phyloP scores from a whole-genome alignment of 164 flowering plant species.

The grape (Vitis vinifera) region DNA sequence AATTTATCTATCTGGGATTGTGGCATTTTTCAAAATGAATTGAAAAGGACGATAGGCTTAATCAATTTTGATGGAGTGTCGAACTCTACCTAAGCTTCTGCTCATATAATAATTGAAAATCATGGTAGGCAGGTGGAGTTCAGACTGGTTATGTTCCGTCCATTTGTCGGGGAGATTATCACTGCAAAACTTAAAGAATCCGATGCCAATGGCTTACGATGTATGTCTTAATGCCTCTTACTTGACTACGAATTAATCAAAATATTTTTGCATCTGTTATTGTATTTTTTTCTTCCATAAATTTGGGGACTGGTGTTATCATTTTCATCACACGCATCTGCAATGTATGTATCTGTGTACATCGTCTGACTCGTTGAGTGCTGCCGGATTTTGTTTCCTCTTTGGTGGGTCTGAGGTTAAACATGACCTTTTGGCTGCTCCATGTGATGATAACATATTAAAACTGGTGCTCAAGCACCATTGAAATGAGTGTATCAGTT shows the following conservation, averaged over 20 bases:
- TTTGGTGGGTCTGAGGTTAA: no score
- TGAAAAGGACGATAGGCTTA: not conserved
- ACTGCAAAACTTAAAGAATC: slow-evolving; percentile 63
- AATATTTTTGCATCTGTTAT: not conserved
- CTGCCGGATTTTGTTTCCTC: no score
- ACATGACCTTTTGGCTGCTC: no score
- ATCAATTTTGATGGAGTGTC: not conserved
- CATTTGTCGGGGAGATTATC: slow-evolving; percentile 80
- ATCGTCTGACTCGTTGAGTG: not conserved
- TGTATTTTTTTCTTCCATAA: not conserved
- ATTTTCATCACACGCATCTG: not conserved
- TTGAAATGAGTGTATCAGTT: no score
- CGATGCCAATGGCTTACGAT: slow-evolving; percentile 53
- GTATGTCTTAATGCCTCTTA: slow-evolving; percentile 36
- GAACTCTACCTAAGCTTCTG: not conserved
- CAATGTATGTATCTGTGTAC: not conserved
- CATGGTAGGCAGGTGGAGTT: slow-evolving; percentile 54
- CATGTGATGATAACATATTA: no score
- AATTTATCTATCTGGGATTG: not conserved
- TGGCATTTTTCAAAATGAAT: not conserved
- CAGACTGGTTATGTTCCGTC: slow-evolving; percentile 79
- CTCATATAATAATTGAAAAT: no score
- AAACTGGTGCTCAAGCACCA: no score
- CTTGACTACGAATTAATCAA: not conserved
- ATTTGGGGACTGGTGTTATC: not conserved